Conservation (phyloP, 164 flowering plant genomes). For the Paratinospora sagittata region DNA sequence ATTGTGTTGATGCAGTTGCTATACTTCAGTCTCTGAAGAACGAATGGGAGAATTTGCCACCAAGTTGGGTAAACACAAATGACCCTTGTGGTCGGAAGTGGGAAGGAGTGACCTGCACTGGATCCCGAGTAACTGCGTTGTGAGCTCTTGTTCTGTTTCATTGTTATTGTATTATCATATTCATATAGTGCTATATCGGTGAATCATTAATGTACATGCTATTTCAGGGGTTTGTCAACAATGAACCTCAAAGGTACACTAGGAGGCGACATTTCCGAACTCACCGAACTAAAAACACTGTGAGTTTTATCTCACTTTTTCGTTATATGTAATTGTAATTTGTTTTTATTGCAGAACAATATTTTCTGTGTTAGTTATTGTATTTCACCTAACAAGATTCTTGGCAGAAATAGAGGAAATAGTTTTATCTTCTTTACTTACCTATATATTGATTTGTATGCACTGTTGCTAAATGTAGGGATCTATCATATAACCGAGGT, state of each 20-base stretch:
- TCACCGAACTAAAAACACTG: too few species aligned
- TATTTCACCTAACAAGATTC: too few species aligned
- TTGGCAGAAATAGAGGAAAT: too few species aligned
- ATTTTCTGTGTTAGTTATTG: too few species aligned
- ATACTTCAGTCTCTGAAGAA: conserved; percentile 48
- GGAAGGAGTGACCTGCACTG: conserved; percentile 81
- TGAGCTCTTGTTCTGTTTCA: conserved; percentile 27
- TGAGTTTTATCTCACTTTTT: too few species aligned
- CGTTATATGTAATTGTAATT: too few species aligned
- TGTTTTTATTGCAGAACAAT: too few species aligned
- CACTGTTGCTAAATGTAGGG: conserved; percentile 38
- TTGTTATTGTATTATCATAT: too few species aligned
- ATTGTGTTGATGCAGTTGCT: conserved; percentile 32
- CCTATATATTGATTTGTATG: neutral
- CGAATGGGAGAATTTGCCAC: conserved; percentile 65
- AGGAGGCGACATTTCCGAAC: conserved; percentile 68
- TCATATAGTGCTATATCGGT: too few species aligned
- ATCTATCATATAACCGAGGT: conserved; percentile 66
- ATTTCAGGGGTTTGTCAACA: conserved; percentile 62
- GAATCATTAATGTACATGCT: too few species aligned
- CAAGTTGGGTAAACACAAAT: conserved; percentile 58
- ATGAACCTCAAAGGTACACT: conserved; percentile 67
- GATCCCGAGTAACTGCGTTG: conserved; percentile 64
- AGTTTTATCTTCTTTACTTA: too few species aligned
- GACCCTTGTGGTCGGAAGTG: conserved; percentile 75